These are phyloP conservation scores for Tulasnella sp. DNA, from an alignment of 768 basidiomycete species.

Conservation along the genomic window DNA sequence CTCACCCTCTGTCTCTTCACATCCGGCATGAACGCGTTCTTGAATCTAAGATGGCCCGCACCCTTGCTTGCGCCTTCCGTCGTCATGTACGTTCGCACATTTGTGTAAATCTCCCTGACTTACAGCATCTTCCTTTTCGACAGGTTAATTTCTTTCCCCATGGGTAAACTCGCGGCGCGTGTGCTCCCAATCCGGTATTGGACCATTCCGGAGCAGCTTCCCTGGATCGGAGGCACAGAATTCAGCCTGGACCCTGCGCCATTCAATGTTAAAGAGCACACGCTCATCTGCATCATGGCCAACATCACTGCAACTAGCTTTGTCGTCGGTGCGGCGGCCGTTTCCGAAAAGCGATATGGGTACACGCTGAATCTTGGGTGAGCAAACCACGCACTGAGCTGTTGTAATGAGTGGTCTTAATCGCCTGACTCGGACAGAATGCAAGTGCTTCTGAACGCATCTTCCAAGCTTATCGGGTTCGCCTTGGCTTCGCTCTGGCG, in stretches of 20 bases:
- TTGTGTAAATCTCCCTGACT: slow-evolving; percentile 21
- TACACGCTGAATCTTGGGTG: slow-evolving; percentile 53
- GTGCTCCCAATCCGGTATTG: slow-evolving; percentile 63
- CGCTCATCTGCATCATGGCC: slow-evolving; percentile 84
- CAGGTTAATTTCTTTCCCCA: slow-evolving; percentile 72
- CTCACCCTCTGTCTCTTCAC: slow-evolving; percentile 41
- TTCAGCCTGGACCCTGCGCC: slow-evolving; percentile 87
- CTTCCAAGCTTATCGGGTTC: not conserved
- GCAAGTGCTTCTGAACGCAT: not conserved
- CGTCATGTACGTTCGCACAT: slow-evolving; percentile 50
- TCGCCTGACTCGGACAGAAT: not conserved
- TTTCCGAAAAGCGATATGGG: slow-evolving; percentile 64
- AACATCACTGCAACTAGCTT: slow-evolving; percentile 42
- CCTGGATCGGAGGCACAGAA: slow-evolving; percentile 36
- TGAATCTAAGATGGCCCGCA: slow-evolving; percentile 87
- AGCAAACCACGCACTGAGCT: not conserved
- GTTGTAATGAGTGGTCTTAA: not conserved
- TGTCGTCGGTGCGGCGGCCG: slow-evolving; percentile 76
- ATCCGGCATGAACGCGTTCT: slow-evolving; percentile 76
- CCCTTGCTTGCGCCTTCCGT: slow-evolving; percentile 72
- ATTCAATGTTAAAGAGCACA: slow-evolving; percentile 98
- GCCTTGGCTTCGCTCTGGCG: not conserved
- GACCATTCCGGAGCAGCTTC: slow-evolving; percentile 35
- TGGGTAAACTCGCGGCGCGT: slow-evolving; percentile 80
- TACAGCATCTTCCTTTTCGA: slow-evolving; percentile 27